A percentile compares a stretch with the other conserved stretches of the same genome.
Conservation (phyloP, 495 filamentous ascomycete genomes). For the Xylaria bambusicola region DNA sequence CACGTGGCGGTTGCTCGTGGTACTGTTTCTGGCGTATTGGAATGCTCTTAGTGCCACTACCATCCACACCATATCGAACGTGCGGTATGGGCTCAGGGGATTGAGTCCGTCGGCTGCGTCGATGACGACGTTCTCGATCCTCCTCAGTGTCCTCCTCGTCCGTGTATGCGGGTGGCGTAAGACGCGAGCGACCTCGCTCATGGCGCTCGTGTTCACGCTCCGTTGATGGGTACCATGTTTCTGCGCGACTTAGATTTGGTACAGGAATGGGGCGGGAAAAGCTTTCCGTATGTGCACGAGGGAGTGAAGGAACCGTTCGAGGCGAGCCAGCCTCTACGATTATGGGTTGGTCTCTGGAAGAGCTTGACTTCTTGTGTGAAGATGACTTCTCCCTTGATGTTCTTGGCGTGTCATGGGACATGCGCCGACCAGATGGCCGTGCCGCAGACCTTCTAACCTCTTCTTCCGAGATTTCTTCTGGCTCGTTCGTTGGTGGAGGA, state of each 20-base stretch:
- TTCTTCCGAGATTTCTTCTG: constrained; percentile 25
- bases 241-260: constrained; percentile 22
- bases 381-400: constrained; percentile 37
- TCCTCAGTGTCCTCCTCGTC: constrained; percentile 30
- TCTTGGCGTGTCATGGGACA: constrained; percentile 43
- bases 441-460: constrained; percentile 36
- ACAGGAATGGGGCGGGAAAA: constrained; percentile 24
- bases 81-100: constrained; percentile 28
- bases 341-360: constrained; percentile 30
- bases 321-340: constrained; percentile 30
- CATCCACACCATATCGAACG: constrained; percentile 24
- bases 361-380: constrained; percentile 31
- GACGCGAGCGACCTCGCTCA: constrained; percentile 32
- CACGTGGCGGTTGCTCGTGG: constrained; percentile 19
- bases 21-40: constrained; percentile 24
- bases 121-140: constrained; percentile 28
- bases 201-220: constrained; percentile 23
- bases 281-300: constrained; percentile 39
- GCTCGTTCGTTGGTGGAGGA: constrained; percentile 21
- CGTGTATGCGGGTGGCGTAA: constrained; percentile 12
- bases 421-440: constrained; percentile 37
- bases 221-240: constrained; percentile 22
- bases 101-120: constrained; percentile 26
- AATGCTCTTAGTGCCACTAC: constrained; percentile 14
- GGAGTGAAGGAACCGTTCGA: constrained; percentile 31